These are phyloP conservation scores for Lolium rigidum DNA, from an alignment of 176 grass and related monocot species.

Conservation along the genomic window DNA sequence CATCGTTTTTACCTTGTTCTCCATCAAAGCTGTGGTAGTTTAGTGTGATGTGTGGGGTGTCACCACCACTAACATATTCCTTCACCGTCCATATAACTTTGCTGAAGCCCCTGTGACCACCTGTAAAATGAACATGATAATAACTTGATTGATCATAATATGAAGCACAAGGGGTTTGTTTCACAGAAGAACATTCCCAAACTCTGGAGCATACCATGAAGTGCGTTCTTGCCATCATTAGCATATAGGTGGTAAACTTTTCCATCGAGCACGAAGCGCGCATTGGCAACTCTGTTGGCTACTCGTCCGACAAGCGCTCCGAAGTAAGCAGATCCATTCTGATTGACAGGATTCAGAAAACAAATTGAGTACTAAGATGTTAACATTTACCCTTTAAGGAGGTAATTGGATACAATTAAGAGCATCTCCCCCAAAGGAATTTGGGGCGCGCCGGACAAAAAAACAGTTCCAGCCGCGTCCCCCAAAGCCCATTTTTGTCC, in stretches of 20 bases:
- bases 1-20: conserved; percentile 66
- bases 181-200: neutral
- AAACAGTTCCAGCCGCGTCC: too few relatives aligned
- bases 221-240: conserved; percentile 80
- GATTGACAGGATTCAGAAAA: neutral
- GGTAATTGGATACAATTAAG: neutral
- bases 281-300: conserved; percentile 76
- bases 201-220: conserved; percentile 67
- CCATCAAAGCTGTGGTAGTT: conserved; percentile 93
- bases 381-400: neutral
- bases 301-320: conserved; percentile 90
- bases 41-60: conserved; percentile 77
- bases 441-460: too few relatives aligned
- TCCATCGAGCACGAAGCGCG: conserved; percentile 66
- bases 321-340: conserved; percentile 75
- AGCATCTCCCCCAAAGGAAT: too few relatives aligned
- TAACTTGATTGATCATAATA: neutral
- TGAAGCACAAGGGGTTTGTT: neutral
- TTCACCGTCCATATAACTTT: conserved; percentile 84
- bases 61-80: conserved; percentile 56
- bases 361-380: neutral
- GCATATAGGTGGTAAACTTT: conserved; percentile 54
- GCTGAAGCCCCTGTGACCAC: conserved; percentile 89
- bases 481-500: too few relatives aligned
- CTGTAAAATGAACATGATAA: conserved; percentile 25